These are phyloP conservation scores for Tardiomyces depauwii DNA, from an alignment of 1,139 yeast species.

Conservation along the genomic window DNA sequence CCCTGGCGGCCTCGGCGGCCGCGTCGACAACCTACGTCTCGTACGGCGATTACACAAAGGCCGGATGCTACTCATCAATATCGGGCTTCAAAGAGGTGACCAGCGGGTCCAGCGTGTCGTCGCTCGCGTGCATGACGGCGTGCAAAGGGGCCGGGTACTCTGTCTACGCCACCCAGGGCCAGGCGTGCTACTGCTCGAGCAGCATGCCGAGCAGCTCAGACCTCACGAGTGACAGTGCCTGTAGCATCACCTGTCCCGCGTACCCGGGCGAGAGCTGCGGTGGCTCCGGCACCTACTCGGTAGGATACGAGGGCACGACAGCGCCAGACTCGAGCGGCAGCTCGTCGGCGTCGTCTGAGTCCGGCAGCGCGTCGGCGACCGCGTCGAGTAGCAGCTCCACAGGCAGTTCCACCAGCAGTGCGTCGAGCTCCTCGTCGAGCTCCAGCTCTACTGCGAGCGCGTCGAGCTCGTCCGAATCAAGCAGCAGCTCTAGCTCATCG, in stretches of 20 bases:
- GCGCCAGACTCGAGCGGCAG: constrained; percentile 10
- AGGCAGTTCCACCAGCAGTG: constrained; percentile 11
- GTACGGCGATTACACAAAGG: not conserved
- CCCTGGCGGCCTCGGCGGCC: not conserved
- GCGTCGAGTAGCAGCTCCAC: constrained; percentile 4
- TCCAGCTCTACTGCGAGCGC: constrained; percentile 11
- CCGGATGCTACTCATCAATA: not conserved
- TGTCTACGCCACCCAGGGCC: constrained; percentile 53
- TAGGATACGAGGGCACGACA: constrained; percentile 20
- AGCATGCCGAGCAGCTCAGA: constrained; percentile 35
- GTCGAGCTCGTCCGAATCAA: constrained; percentile 7
- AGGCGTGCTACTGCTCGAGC: constrained; percentile 55
- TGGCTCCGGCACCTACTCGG: constrained; percentile 35
- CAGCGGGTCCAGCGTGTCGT: not conserved
- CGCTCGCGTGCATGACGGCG: not conserved
- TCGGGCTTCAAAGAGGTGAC: not conserved
- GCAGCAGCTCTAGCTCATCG: constrained; percentile 6
- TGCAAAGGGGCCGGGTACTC: constrained; percentile 21
- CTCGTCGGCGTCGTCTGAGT: constrained; percentile 8
- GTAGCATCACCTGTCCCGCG: constrained; percentile 42
- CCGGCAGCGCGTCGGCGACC: constrained; percentile 8
- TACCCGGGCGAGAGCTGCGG: constrained; percentile 46
- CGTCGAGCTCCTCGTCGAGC: constrained; percentile 9
- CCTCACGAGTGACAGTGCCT: constrained; percentile 19
- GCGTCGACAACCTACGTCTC: not conserved